A percentile compares a stretch with the other conserved stretches of the same genome.
These are phyloP conservation scores for Plenodomus tracheiphilus DNA, from an alignment of 2,329 filamentous ascomycete genomes.

Conservation along the genomic window DNA sequence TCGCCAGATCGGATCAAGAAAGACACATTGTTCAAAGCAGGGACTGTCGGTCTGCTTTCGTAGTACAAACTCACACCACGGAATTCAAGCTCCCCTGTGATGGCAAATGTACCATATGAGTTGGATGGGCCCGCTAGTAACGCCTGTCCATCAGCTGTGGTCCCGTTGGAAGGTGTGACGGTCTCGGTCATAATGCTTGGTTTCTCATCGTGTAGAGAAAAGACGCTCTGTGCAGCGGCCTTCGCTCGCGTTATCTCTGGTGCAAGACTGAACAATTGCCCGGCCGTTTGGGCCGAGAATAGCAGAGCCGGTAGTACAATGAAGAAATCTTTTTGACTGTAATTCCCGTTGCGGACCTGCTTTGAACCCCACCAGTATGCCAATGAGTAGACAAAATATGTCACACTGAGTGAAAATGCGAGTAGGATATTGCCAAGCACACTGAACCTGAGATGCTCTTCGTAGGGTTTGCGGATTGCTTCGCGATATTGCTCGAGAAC, in stretches of 20 bases:
- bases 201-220: slow-evolving; percentile 46
- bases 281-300: slow-evolving; percentile 52
- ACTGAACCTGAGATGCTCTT: slow-evolving; percentile 46
- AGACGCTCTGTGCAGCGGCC: slow-evolving; percentile 50
- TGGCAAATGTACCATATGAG: slow-evolving; percentile 23
- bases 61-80: slow-evolving; percentile 39
- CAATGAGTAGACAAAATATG: slow-evolving; percentile 54
- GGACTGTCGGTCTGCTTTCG: slow-evolving; percentile 31
- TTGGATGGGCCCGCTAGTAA: slow-evolving; percentile 18
- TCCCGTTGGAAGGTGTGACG: background rate
- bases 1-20: slow-evolving; percentile 45
- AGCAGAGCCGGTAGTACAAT: slow-evolving; percentile 51
- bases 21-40: slow-evolving; percentile 44
- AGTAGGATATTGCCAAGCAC: slow-evolving; percentile 48
- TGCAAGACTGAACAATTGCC: slow-evolving; percentile 52
- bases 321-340: slow-evolving; percentile 49
- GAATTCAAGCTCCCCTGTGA: slow-evolving; percentile 38
- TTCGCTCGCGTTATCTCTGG: slow-evolving; percentile 52
- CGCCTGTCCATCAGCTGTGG: slow-evolving; percentile 3
- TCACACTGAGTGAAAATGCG: slow-evolving; percentile 50
- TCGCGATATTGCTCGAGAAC: slow-evolving; percentile 44
- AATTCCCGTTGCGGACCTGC: slow-evolving; percentile 49
- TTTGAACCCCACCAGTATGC: slow-evolving; percentile 55
- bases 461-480: slow-evolving; percentile 46
- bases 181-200: slow-evolving; percentile 42